phyloP scores from a whole-genome alignment of 2,329 filamentous ascomycete species.

The Teratosphaeria nubilosa region DNA sequence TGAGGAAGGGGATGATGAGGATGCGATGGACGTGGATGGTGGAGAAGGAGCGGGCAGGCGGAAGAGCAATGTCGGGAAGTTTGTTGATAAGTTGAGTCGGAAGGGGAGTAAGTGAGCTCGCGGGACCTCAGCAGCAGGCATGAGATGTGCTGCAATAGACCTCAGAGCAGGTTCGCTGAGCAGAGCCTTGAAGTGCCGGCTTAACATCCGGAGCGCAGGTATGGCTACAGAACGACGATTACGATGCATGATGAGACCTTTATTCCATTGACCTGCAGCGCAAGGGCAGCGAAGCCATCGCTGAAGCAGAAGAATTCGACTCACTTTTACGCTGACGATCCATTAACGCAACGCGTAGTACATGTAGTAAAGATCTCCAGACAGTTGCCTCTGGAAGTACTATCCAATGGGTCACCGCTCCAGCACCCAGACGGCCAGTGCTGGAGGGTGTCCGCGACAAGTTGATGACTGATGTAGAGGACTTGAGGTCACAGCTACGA shows the following conservation, averaged over 20 bases:
- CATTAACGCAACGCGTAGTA: no score
- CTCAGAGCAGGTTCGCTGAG: background rate
- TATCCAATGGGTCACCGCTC: no score
- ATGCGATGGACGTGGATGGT: slow-evolving; percentile 26
- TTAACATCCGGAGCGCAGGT: background rate
- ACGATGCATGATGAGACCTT: background rate
- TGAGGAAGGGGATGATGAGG: slow-evolving; percentile 18
- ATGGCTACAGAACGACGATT: background rate
- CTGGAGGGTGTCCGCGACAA: no score
- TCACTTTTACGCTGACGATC: no score
- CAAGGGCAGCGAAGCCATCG: background rate
- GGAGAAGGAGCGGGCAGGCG: slow-evolving; percentile 1
- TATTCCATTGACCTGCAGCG: background rate
- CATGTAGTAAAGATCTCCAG: no score
- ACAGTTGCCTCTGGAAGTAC: no score
- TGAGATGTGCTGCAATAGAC: background rate
- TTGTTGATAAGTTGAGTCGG: background rate
- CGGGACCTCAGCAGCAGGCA: background rate
- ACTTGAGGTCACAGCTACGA: no score
- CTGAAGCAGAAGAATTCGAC: background rate
- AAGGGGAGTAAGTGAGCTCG: background rate
- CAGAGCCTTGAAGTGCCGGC: background rate
- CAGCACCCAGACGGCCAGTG: no score
- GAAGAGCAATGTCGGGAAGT: background rate
- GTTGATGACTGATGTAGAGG: no score